Conservation (phyloP, 495 filamentous ascomycete genomes). For the Penicillium tannophilum region DNA sequence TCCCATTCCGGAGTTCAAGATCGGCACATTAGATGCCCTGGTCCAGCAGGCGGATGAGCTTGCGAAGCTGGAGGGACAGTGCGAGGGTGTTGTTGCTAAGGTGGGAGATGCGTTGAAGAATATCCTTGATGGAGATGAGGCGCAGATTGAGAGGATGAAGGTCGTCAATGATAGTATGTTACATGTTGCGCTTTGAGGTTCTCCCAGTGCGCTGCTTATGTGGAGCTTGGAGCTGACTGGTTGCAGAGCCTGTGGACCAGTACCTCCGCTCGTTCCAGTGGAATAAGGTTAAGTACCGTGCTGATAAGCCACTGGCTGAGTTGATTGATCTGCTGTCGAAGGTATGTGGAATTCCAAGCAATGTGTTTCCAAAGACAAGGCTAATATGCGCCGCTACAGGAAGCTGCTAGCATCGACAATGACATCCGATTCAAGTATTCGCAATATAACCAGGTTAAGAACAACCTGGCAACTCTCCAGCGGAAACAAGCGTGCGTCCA, state of each 20-base stretch:
- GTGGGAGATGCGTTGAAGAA: conserved; percentile 81
- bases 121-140: conserved; percentile 80
- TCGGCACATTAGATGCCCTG: conserved; percentile 93
- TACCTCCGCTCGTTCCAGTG: conserved; percentile 88
- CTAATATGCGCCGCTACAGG: conserved; percentile 47
- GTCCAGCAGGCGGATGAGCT: conserved; percentile 96
- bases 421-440: conserved; percentile 91
- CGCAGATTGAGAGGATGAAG: conserved; percentile 82
- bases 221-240: conserved; percentile 10
- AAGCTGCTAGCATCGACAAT: conserved; percentile 84
- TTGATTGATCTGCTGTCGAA: conserved; percentile 85
- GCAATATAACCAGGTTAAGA: conserved; percentile 90
- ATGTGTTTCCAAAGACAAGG: background rate
- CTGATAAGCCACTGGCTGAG: conserved; percentile 84
- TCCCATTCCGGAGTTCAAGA: conserved; percentile 90
- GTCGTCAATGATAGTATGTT: conserved; percentile 91
- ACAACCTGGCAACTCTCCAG: conserved; percentile 74
- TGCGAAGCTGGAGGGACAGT: conserved; percentile 78
- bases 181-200: background rate
- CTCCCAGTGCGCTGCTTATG: background rate
- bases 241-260: conserved; percentile 83
- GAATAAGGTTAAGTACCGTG: conserved; percentile 96
- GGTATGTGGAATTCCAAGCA: conserved; percentile 41
- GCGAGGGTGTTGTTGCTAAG: conserved; percentile 82
- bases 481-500: conserved; percentile 77